Conservation (phyloP, 2,329 filamentous ascomycete genomes). For the Fusarium siculi region DNA sequence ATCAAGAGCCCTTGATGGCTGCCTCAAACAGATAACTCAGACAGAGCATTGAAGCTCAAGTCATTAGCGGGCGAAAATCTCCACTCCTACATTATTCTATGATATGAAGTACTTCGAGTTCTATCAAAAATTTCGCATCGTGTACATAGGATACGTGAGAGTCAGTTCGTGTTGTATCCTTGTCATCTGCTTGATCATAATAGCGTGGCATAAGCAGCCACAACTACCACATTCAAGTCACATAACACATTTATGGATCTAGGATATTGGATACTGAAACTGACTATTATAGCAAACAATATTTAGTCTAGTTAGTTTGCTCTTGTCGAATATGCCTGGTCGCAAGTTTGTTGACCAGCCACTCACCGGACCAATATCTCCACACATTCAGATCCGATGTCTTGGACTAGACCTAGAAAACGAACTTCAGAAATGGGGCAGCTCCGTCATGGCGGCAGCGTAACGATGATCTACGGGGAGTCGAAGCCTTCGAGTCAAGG, state of each 20-base stretch:
- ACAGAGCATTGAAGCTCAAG: neutral
- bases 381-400: neutral
- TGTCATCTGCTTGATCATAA: neutral
- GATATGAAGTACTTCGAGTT: rapidly evolving
- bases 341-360: neutral
- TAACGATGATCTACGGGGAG: neutral
- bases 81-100: neutral
- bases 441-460: neutral
- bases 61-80: neutral
- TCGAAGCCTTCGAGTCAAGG: neutral
- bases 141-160: neutral
- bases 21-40: neutral
- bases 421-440: neutral
- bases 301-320: neutral
- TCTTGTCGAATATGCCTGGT: too few species aligned
- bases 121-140: neutral
- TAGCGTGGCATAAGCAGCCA: neutral
- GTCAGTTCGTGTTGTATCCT: neutral
- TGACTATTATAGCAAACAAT: neutral
- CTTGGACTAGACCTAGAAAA: neutral
- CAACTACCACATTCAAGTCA: neutral
- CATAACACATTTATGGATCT: neutral
- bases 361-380: neutral
- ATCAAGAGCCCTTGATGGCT: neutral
- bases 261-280: neutral